These are phyloP conservation scores for Parasitella parasitica DNA, from an alignment of 371 early-diverging fungal species.

Conservation along the genomic window DNA sequence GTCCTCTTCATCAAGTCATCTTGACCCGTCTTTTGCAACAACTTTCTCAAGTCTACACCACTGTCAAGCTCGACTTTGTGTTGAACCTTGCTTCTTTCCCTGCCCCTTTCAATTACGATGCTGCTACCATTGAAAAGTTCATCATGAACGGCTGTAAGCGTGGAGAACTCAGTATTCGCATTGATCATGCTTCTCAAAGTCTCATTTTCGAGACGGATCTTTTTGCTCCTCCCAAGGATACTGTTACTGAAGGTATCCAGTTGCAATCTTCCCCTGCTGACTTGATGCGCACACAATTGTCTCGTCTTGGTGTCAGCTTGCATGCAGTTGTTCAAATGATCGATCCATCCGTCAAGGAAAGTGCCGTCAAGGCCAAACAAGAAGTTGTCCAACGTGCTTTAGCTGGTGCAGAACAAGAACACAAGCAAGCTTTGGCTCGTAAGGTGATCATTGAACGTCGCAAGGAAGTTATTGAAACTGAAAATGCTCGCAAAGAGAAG, in stretches of 20 bases:
- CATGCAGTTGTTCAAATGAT: slow-evolving; percentile 84
- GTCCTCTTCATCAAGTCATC: slow-evolving; percentile 92
- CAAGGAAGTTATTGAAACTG: slow-evolving; percentile 88
- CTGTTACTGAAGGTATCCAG: slow-evolving; percentile 80
- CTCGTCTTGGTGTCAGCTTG: slow-evolving; percentile 75
- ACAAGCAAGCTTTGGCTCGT: slow-evolving; percentile 73
- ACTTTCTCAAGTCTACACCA: slow-evolving; percentile 95
- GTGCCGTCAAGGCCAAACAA: slow-evolving; percentile 63
- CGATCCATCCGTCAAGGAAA: slow-evolving; percentile 73
- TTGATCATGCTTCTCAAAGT: slow-evolving; percentile 90
- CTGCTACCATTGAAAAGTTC: slow-evolving; percentile 92
- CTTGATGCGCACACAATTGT: slow-evolving; percentile 82
- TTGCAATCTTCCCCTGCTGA: slow-evolving; percentile 88
- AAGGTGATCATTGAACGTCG: slow-evolving; percentile 88
- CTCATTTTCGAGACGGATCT: slow-evolving; percentile 90
- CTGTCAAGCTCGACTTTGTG: slow-evolving; percentile 92
- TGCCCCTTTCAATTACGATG: slow-evolving; percentile 81
- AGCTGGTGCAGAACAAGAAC: slow-evolving; percentile 78
- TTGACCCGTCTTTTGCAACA: slow-evolving; percentile 95
- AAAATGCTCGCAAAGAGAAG: slow-evolving; percentile 76
- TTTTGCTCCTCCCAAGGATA: slow-evolving; percentile 68
- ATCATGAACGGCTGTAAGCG: slow-evolving; percentile 96
- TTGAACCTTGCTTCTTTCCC: slow-evolving; percentile 87
- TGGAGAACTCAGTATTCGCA: slow-evolving; percentile 92
- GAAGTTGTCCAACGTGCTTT: slow-evolving; percentile 67